Evolutionary conservation across 805 yeast genomes (phyloP), one percentile per base, ranked within the genome.

Genomic region (Blastobotrys peoriensis): DNA sequence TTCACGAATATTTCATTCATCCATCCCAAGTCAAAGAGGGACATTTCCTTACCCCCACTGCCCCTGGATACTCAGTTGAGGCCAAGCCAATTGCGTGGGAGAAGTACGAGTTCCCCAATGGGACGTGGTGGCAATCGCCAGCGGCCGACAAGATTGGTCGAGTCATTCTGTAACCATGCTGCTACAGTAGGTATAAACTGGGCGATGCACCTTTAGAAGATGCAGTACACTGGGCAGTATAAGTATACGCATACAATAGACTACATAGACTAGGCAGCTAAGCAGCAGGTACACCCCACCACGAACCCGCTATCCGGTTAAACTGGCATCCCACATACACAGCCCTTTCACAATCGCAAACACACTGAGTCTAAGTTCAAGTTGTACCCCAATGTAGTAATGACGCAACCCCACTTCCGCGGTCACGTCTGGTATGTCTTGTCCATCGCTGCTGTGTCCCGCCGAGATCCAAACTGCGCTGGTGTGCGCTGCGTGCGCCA

Each of bases 51-150:
- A 62, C 66, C 9, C 65, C 67, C 10, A 41, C 44, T 3, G 59
- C 43, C 19, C 60, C 65, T 17, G 67, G 67, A n/a, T 62, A 62
- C 49, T 59, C 64, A 33, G 65, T 62, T 3, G 60, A 60, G 41
- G 52, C 59, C 49, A 50, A 54, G 45, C 58, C 55, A 10, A 38
- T 47, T 9, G 60, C 64, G 3, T 47, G 51, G 35, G 60, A 47
- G 9, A 48, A 51, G 18, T 62, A 48, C 42, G 58, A 44, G 27
- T 62, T 53, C 45, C 66, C 67, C 18, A 54, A 51, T 36, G 67
- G 67, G 17, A 35, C 54, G 17, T 62, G 59, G 54, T 62, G 67
- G 67, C 45, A 43, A 16, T 53, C 60, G 27, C 45, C 47, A n/a
- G 58, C 43, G 21, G 51, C 53, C 6, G 55, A 41, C 18, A 38